A percentile compares a stretch with the other conserved stretches of the same genome.
Conservation (phyloP, 805 yeast species). For the Debaryomyces prosopidis region DNA sequence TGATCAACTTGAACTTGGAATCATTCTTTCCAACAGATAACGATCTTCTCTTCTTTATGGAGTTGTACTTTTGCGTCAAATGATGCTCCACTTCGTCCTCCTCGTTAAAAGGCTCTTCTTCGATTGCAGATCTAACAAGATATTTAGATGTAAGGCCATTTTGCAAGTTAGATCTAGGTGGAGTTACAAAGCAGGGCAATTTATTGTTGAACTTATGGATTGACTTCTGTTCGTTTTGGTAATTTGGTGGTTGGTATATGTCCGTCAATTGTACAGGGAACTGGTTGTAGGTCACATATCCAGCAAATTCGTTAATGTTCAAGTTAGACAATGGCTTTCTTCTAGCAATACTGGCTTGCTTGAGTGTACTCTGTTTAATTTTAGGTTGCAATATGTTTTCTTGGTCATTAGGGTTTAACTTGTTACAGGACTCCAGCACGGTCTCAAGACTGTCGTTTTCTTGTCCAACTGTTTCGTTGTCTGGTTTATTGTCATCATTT, state of each 20-base stretch:
- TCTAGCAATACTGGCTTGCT: conserved; percentile 1
- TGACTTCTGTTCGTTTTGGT: conserved; percentile 26
- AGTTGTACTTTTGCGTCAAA: conserved; percentile 19
- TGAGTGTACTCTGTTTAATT: conserved; percentile 7
- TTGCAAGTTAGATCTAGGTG: conserved; percentile 23
- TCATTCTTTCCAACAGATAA: conserved; percentile 41
- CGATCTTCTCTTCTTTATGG: conserved; percentile 29
- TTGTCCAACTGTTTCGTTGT: conserved; percentile 25
- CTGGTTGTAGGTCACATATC: conserved; percentile 18
- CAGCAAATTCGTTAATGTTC: conserved; percentile 30
- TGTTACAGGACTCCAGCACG: conserved; percentile 13
- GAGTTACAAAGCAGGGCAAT: conserved; percentile 36
- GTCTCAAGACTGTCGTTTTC: not conserved
- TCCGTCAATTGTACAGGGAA: conserved; percentile 20
- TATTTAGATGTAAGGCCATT: conserved; percentile 16
- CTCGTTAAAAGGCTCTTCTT: conserved; percentile 12
- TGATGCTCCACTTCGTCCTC: conserved; percentile 23
- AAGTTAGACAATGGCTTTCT: conserved; percentile 31
- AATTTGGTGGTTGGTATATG: conserved; percentile 31
- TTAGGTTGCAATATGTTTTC: conserved; percentile 42
- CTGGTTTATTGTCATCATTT: not conserved
- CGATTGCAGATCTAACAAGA: conserved; percentile 12
- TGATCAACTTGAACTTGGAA: conserved; percentile 32
- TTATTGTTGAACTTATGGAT: conserved; percentile 28
- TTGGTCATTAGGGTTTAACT: conserved; percentile 34